Evolutionary conservation across 345 rosid genomes (phyloP).

Genomic region (Streptanthus diversifolius): DNA sequence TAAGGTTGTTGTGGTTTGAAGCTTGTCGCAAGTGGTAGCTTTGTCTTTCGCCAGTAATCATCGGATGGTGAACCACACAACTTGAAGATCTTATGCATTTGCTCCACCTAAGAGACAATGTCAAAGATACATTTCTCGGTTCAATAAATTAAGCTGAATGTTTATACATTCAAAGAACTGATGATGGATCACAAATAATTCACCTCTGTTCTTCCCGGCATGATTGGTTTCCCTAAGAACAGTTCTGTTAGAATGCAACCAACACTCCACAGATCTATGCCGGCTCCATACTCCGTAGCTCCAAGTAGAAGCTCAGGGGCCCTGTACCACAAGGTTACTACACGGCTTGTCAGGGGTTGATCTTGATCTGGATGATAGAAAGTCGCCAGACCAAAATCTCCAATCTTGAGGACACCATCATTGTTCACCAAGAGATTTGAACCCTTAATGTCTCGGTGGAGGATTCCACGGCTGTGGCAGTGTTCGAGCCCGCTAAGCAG

Average conservation of each 20-base stretch:
- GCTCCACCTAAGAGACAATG: constrained; percentile 65
- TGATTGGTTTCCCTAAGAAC: constrained; percentile 84
- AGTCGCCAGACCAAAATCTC: constrained; percentile 89
- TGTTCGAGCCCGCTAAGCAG: constrained; percentile 93
- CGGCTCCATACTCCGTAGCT: constrained; percentile 82
- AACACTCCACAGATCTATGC: constrained; percentile 95
- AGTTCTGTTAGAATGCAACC: constrained; percentile 95
- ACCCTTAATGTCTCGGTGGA: constrained; percentile 97
- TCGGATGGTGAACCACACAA: constrained; percentile 92
- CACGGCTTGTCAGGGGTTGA: constrained; percentile 93
- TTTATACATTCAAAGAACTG: neutral
- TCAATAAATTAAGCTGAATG: constrained; percentile 1
- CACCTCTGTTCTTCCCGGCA: constrained; percentile 98
- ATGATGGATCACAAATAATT: neutral
- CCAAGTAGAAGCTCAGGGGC: constrained; percentile 98
- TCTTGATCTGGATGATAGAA: constrained; percentile 74
- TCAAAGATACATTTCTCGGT: neutral
- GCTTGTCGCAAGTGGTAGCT: constrained; percentile 84
- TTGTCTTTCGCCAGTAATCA: constrained; percentile 85
- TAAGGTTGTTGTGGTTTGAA: constrained; percentile 94
- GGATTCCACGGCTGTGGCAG: constrained; percentile 81
- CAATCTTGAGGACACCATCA: constrained; percentile 84
- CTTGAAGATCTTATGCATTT: constrained; percentile 95
- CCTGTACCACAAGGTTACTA: constrained; percentile 95
- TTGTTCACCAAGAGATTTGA: constrained; percentile 87